Percentiles rank a stretch among this genome's conserved stretches.
phyloP scores from a whole-genome alignment of 306 rosid genomes.

The Oxytropis ochrocephala region DNA sequence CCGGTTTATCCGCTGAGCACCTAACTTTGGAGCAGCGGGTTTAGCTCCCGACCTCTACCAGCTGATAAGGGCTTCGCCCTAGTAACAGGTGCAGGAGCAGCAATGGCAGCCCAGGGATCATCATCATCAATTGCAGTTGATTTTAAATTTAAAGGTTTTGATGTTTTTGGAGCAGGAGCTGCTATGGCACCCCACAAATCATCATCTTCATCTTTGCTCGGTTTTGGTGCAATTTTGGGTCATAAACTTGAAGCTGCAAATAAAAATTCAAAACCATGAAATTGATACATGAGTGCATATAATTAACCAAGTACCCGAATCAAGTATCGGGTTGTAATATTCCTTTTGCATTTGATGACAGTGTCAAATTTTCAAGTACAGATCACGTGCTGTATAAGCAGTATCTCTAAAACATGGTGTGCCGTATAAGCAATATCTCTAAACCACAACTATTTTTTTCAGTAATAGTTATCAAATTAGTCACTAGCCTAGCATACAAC shows the following conservation, averaged over 20 bases:
- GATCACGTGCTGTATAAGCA: neutral
- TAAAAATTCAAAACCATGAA: neutral
- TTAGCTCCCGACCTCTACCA: slow-evolving; percentile 69
- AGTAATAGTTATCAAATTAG: neutral
- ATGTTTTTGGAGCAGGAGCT: slow-evolving; percentile 79
- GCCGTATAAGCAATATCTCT: neutral
- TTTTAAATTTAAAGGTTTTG: slow-evolving; percentile 56
- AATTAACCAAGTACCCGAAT: slow-evolving; percentile 9
- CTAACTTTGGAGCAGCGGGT: slow-evolving; percentile 71
- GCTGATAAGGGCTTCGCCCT: slow-evolving; percentile 68
- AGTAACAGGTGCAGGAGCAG: slow-evolving; percentile 88
- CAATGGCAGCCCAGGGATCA: slow-evolving; percentile 98
- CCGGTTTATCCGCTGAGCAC: slow-evolving; percentile 90
- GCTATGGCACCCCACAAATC: slow-evolving; percentile 95
- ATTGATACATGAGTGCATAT: neutral
- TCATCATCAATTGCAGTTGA: slow-evolving; percentile 43
- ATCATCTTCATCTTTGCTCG: slow-evolving; percentile 53
- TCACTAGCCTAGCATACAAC: slow-evolving; percentile 5
- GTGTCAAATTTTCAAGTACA: slow-evolving; percentile 1
- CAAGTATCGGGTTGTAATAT: neutral
- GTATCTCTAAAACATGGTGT: neutral
- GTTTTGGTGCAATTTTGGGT: slow-evolving; percentile 45
- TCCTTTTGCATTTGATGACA: neutral
- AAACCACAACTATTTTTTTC: neutral
- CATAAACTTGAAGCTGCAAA: slow-evolving; percentile 45